Conservation (phyloP, 495 filamentous ascomycete genomes). For the Podospora conica region DNA sequence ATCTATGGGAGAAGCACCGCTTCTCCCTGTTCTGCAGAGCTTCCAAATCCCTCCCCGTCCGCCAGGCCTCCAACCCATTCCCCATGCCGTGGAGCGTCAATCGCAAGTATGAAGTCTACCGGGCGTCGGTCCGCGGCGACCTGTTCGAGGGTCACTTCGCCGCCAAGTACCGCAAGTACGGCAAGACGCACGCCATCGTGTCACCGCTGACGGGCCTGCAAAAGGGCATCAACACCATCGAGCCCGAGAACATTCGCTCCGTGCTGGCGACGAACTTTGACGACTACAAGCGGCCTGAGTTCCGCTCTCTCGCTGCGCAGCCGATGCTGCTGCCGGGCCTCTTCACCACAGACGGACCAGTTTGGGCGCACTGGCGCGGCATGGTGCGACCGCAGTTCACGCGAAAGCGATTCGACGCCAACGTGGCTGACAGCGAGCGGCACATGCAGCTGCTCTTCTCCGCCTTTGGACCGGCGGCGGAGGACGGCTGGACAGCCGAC, state of each 20-base stretch:
- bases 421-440: constrained; percentile 7
- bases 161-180: constrained; percentile 1
- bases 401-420: constrained; percentile 1
- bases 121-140: constrained; percentile 3
- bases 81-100: constrained; percentile 9
- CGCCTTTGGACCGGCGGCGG: not conserved
- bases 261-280: constrained; percentile 4
- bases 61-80: constrained; percentile 3
- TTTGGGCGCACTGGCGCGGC: constrained; percentile 10
- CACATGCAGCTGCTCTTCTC: constrained; percentile 4
- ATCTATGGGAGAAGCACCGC: constrained; percentile 3
- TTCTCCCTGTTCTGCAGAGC: constrained; percentile 3
- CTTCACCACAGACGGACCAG: constrained; percentile 5
- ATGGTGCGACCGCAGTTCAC: constrained; percentile 11
- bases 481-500: not conserved
- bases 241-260: constrained; percentile 6
- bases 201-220: constrained; percentile 4
- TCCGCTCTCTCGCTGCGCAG: constrained; percentile 1
- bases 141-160: constrained; percentile 11
- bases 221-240: constrained; percentile 13
- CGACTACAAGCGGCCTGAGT: constrained; percentile 10
- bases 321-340: constrained; percentile 6
- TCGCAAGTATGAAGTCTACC: constrained; percentile 14
- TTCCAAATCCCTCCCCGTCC: constrained; percentile 4
- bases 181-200: constrained; percentile 14